Percentiles rank a stretch among this genome's conserved stretches.
Conservation (phyloP, 2,329 filamentous ascomycete species). For the Hypoxylon sp. region DNA sequence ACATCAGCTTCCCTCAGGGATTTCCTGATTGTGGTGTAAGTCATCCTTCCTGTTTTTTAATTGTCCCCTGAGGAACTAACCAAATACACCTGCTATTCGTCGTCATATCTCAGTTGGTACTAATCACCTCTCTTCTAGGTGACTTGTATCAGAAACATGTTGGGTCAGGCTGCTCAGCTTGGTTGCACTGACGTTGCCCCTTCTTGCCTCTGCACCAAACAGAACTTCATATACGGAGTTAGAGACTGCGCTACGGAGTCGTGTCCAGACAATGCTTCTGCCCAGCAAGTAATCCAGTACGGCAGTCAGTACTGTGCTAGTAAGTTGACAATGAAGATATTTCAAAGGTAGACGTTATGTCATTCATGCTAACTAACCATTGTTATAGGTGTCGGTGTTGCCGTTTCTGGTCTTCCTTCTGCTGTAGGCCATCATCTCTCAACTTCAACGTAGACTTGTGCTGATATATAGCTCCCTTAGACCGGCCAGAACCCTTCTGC, state of each 20-base stretch:
- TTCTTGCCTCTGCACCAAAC: conserved; percentile 60
- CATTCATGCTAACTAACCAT: conserved; percentile 27
- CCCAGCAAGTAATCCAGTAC: conserved; percentile 49
- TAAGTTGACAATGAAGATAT: conserved; percentile 39
- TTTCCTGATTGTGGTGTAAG: conserved; percentile 70
- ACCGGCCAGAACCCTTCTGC: conserved; percentile 33
- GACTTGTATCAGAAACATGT: conserved; percentile 67
- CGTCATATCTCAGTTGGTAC: background rate
- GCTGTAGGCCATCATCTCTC: conserved; percentile 23
- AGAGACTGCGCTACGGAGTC: conserved; percentile 52
- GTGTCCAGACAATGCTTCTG: conserved; percentile 42
- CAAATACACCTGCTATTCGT: background rate
- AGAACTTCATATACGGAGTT: conserved; percentile 59
- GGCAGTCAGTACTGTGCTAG: conserved; percentile 52
- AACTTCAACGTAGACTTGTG: background rate
- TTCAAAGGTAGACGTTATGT: background rate
- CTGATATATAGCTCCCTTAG: conserved; percentile 24
- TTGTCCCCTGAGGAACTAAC: background rate
- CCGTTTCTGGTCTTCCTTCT: conserved; percentile 35
- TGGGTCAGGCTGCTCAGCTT: conserved; percentile 61
- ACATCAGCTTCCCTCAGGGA: conserved; percentile 53
- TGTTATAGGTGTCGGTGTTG: conserved; percentile 46
- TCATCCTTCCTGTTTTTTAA: conserved; percentile 35
- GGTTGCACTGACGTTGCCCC: conserved; percentile 59
- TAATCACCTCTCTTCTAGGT: conserved; percentile 55